Evolutionary conservation across 805 yeast species (phyloP).

Genomic region (Wickerhamiella australiensis): DNA sequence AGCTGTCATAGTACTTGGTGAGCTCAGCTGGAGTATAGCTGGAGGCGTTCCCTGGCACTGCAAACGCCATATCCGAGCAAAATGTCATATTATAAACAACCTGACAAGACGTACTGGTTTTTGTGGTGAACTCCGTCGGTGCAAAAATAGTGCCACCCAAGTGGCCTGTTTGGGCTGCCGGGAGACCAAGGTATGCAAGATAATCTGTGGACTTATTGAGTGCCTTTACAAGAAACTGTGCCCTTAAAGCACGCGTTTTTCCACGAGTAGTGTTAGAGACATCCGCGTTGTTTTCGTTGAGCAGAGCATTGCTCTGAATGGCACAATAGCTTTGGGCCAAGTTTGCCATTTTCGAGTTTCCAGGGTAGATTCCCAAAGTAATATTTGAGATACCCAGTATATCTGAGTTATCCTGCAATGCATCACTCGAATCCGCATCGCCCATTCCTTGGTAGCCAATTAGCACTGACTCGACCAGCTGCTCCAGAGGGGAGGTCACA

Average conservation of each 20-base stretch:
- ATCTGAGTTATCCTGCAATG: not conserved
- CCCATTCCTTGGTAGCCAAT: not conserved
- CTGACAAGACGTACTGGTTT: slow-evolving; percentile 51
- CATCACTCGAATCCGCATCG: not conserved
- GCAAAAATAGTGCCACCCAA: slow-evolving; percentile 54
- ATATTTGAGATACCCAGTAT: slow-evolving; percentile 24
- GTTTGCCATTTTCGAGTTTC: slow-evolving; percentile 12
- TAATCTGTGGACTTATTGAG: slow-evolving; percentile 52
- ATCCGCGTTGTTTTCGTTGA: slow-evolving; percentile 27
- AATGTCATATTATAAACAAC: slow-evolving; percentile 63
- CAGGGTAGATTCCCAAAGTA: not conserved
- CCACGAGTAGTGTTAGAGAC: slow-evolving; percentile 33
- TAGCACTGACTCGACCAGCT: slow-evolving; percentile 13
- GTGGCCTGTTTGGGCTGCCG: slow-evolving; percentile 12
- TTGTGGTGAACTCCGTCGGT: slow-evolving; percentile 40
- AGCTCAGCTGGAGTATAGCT: slow-evolving; percentile 30
- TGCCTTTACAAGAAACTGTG: slow-evolving; percentile 50
- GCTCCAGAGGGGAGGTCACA: slow-evolving; percentile 32
- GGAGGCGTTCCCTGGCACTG: slow-evolving; percentile 53
- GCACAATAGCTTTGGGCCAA: slow-evolving; percentile 63
- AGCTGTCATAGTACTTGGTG: slow-evolving; percentile 45
- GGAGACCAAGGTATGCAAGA: slow-evolving; percentile 43
- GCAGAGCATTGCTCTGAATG: slow-evolving; percentile 39
- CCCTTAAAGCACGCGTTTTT: slow-evolving; percentile 35
- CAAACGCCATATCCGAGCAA: slow-evolving; percentile 72